phyloP scores from a whole-genome alignment of 768 basidiomycete species.

The Podaxis carcinomalis region DNA sequence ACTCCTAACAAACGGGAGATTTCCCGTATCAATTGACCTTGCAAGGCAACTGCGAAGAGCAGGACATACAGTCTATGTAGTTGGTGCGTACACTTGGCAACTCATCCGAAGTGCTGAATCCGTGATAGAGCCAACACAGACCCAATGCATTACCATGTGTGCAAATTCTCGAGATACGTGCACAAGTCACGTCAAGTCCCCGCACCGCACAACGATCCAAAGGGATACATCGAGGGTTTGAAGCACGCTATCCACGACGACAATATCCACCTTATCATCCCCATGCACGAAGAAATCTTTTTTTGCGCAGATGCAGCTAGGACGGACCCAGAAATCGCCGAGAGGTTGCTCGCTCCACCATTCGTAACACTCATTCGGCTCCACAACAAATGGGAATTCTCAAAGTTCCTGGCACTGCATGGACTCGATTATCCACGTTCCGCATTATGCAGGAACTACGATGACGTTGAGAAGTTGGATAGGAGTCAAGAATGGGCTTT shows the following conservation, averaged over 20 bases:
- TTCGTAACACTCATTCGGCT: constrained; percentile 16
- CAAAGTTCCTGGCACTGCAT: constrained; percentile 10
- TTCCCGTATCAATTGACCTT: constrained; percentile 16
- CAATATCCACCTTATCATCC: constrained; percentile 16
- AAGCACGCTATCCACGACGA: constrained; percentile 10
- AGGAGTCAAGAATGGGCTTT: constrained; percentile 16
- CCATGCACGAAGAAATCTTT: constrained; percentile 20
- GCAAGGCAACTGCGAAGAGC: constrained; percentile 15
- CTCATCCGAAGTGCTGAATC: neutral
- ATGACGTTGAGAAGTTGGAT: constrained; percentile 12
- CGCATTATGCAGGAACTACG: constrained; percentile 12
- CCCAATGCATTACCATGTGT: constrained; percentile 19
- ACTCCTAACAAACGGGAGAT: constrained; percentile 18
- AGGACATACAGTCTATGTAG: constrained; percentile 16
- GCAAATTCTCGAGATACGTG: constrained; percentile 19
- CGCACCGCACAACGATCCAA: constrained; percentile 12
- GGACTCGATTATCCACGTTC: constrained; percentile 13
- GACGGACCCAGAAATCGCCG: constrained; percentile 11
- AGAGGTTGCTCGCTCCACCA: constrained; percentile 14
- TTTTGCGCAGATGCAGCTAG: constrained; percentile 17
- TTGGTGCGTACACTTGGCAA: constrained; percentile 7
- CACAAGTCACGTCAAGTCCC: constrained; percentile 15
- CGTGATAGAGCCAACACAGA: constrained; percentile 10
- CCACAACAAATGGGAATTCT: constrained; percentile 21
- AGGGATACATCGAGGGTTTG: constrained; percentile 14